phyloP scores from a whole-genome alignment of 1,284 basidiomycete species.

The Moesziomyces parantarcticus region DNA sequence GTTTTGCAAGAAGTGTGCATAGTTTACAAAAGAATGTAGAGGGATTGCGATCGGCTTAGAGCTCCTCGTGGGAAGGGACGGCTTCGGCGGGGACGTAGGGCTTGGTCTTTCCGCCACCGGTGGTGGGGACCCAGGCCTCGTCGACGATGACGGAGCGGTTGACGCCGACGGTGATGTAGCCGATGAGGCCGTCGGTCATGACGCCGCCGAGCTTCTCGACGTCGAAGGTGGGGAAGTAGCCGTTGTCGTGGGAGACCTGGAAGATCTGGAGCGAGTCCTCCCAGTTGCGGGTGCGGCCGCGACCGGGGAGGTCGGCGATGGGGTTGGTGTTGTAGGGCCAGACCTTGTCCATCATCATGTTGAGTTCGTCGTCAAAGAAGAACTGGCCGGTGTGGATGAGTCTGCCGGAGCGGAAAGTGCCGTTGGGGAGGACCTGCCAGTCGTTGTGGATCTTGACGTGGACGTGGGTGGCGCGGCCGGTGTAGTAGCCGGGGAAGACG shows the following conservation, averaged over 20 bases:
- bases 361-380: conserved; percentile 76
- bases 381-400: conserved; percentile 74
- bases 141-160: conserved; percentile 58
- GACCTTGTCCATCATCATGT: conserved; percentile 69
- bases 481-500: conserved; percentile 76
- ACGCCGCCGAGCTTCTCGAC: conserved; percentile 69
- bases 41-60: conserved; percentile 7
- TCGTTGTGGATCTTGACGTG: conserved; percentile 68
- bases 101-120: conserved; percentile 45
- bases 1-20: background rate
- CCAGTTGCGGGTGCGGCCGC: conserved; percentile 70
- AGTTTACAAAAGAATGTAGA: background rate
- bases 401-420: conserved; percentile 70
- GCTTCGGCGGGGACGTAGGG: conserved; percentile 28
- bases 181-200: conserved; percentile 69
- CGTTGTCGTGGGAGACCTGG: conserved; percentile 67
- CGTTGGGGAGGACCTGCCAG: conserved; percentile 68
- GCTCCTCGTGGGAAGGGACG: conserved; percentile 34
- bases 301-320: conserved; percentile 61
- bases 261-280: conserved; percentile 69
- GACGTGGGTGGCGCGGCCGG: conserved; percentile 71
- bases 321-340: conserved; percentile 69
- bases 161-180: conserved; percentile 69
- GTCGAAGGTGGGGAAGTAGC: conserved; percentile 69
- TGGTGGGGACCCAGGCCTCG: conserved; percentile 51